A percentile compares a stretch with the other conserved stretches of the same genome.
Conservation (phyloP, 768 basidiomycete genomes). For the Boletus bicolor region DNA sequence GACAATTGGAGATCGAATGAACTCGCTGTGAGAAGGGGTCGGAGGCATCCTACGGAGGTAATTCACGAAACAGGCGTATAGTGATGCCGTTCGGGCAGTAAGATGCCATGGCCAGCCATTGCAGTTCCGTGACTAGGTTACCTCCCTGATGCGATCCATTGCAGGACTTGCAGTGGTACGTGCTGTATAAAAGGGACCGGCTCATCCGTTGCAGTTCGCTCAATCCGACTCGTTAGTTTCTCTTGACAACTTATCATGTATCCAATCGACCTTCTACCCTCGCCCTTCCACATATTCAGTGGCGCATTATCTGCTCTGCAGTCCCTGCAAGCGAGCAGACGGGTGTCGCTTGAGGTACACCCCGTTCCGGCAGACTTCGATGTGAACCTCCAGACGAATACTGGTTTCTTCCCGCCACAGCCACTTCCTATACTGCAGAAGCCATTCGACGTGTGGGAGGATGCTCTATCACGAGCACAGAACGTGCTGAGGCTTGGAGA, state of each 20-base stretch:
- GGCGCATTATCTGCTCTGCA: constrained; percentile 46
- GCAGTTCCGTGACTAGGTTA: constrained; percentile 33
- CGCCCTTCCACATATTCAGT: constrained; percentile 49
- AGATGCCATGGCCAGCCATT: constrained; percentile 25
- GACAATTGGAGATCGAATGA: constrained; percentile 19
- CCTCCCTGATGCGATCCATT: constrained; percentile 30
- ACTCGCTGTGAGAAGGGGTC: constrained; percentile 17
- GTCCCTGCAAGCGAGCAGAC: constrained; percentile 38
- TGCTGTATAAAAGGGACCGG: constrained; percentile 31
- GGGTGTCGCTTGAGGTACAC: constrained; percentile 29
- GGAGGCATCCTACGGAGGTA: constrained; percentile 19
- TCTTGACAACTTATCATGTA: constrained; percentile 21
- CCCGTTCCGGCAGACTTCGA: constrained; percentile 50
- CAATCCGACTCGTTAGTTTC: constrained; percentile 3
- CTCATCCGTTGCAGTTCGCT: background rate
- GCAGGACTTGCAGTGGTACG: constrained; percentile 28
- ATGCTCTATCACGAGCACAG: constrained; percentile 53
- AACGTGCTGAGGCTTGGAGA: constrained; percentile 55
- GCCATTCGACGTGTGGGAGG: constrained; percentile 69
- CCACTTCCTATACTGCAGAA: constrained; percentile 56
- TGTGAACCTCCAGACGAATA: constrained; percentile 42
- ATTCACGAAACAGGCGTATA: constrained; percentile 19
- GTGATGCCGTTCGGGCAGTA: constrained; percentile 30
- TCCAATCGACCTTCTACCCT: constrained; percentile 44
- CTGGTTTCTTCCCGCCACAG: constrained; percentile 81